Percentiles rank a stretch among this genome's conserved stretches.
phyloP scores from a whole-genome alignment of 768 basidiomycete species.

The Boletus vinaceobasis region DNA sequence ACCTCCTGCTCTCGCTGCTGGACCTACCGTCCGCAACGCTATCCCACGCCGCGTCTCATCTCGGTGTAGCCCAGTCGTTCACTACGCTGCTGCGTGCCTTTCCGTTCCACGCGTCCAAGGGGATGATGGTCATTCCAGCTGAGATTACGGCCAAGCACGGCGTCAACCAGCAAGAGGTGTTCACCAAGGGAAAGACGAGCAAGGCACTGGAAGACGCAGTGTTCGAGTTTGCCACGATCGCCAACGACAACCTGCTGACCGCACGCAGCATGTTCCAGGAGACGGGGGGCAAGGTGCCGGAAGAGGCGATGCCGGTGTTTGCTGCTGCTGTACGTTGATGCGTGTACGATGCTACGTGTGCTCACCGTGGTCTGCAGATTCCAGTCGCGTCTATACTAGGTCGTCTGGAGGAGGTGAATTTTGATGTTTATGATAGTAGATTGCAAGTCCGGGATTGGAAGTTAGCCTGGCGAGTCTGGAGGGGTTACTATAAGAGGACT shows the following conservation, averaged over 20 bases:
- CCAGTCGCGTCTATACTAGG: conserved; percentile 63
- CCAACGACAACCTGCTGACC: conserved; percentile 75
- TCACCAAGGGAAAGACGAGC: conserved; percentile 51
- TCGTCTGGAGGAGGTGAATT: conserved; percentile 64
- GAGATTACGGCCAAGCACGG: conserved; percentile 78
- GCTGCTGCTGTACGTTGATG: conserved; percentile 57
- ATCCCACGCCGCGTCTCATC: conserved; percentile 78
- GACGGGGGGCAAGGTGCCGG: conserved; percentile 51
- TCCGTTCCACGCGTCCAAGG: conserved; percentile 70
- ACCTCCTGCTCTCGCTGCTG: conserved; percentile 69
- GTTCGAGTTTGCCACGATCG: conserved; percentile 77
- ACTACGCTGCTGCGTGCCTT: conserved; percentile 70
- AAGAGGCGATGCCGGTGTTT: conserved; percentile 66
- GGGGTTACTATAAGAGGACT: conserved; percentile 44
- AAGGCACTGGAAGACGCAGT: conserved; percentile 72
- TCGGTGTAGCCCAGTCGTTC: conserved; percentile 72
- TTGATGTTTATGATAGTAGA: conserved; percentile 65
- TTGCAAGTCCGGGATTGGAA: conserved; percentile 71
- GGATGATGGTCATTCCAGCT: conserved; percentile 73
- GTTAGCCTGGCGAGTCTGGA: conserved; percentile 71
- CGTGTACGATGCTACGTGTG: neutral
- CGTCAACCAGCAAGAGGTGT: conserved; percentile 77
- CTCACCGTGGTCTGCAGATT: conserved; percentile 44
- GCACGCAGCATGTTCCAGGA: conserved; percentile 67
- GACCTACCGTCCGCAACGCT: conserved; percentile 52